Evolutionary conservation across 2,329 filamentous ascomycete species (phyloP).

Genomic region (Aspergillus ruber): DNA sequence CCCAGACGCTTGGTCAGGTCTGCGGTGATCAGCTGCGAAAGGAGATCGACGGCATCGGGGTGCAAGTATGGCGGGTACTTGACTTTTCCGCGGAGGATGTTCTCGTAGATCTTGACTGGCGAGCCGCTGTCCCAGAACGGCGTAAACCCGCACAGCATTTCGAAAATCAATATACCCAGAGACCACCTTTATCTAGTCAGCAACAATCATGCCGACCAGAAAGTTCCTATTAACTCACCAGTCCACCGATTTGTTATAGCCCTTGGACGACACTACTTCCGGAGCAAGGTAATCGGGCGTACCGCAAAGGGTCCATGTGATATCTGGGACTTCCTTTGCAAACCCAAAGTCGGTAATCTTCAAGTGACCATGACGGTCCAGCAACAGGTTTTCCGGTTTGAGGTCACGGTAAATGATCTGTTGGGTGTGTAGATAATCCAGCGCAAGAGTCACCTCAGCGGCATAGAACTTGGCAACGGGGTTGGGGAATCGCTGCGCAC

Average conservation of each 20-base stretch:
- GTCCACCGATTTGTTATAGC: conserved; percentile 98
- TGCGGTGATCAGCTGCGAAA: conserved; percentile 86
- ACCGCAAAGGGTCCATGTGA: conserved; percentile 97
- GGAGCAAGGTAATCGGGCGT: conserved; percentile 96
- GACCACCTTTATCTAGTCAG: conserved; percentile 68
- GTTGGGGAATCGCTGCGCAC: conserved; percentile 81
- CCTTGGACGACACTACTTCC: conserved; percentile 97
- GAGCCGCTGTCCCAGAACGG: conserved; percentile 98
- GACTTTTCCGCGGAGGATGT: conserved; percentile 90
- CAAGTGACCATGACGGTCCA: conserved; percentile 87
- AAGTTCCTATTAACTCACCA: conserved; percentile 58
- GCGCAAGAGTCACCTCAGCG: conserved; percentile 87
- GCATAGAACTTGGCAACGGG: conserved; percentile 99
- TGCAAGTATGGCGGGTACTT: conserved; percentile 97
- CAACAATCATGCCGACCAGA: background rate
- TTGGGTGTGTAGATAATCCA: conserved; percentile 90
- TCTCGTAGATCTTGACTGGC: conserved; percentile 99
- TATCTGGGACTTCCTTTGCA: conserved; percentile 95
- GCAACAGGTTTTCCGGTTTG: conserved; percentile 87
- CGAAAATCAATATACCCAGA: conserved; percentile 93
- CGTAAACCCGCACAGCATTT: conserved; percentile 98
- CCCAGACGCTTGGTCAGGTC: conserved; percentile 93
- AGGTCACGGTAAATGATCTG: conserved; percentile 98
- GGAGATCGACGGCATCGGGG: conserved; percentile 83
- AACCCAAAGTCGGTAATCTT: conserved; percentile 99